phyloP scores from a whole-genome alignment of 2,329 filamentous ascomycete genomes.

The Diaporthe eres region DNA sequence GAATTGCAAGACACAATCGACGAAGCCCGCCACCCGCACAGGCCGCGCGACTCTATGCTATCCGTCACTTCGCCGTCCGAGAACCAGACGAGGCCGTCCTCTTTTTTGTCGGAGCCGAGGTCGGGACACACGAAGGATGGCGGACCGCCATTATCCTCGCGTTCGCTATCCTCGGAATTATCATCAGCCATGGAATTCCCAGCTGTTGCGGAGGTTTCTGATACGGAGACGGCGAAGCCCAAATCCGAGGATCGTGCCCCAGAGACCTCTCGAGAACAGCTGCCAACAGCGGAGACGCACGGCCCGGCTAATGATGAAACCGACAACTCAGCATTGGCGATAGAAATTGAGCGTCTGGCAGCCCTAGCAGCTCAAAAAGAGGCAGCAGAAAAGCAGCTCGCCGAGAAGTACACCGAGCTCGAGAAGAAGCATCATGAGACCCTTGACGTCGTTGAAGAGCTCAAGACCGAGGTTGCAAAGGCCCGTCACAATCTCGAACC shows the following conservation, averaged over 20 bases:
- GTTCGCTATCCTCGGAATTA: conserved; percentile 93
- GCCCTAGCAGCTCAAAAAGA: conserved; percentile 83
- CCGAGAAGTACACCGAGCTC: conserved; percentile 85
- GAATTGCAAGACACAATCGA: conserved; percentile 89
- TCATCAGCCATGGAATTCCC: conserved; percentile 87
- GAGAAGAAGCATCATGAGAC: conserved; percentile 86
- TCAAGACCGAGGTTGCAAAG: conserved; percentile 88
- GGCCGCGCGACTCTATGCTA: conserved; percentile 68
- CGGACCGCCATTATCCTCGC: conserved; percentile 81
- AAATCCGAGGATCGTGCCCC: conserved; percentile 44
- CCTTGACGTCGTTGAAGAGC: conserved; percentile 88
- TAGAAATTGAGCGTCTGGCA: conserved; percentile 81
- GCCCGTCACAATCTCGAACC: conserved; percentile 74
- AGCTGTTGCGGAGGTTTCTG: conserved; percentile 73
- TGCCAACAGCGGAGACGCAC: conserved; percentile 4
- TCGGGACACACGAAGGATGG: conserved; percentile 79
- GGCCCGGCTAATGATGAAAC: conserved; percentile 54
- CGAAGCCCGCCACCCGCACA: conserved; percentile 77
- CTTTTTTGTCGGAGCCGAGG: conserved; percentile 87
- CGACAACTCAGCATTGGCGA: conserved; percentile 62
- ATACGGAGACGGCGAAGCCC: conserved; percentile 69
- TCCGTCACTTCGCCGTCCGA: conserved; percentile 66
- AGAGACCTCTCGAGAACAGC: conserved; percentile 21
- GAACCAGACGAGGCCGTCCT: conserved; percentile 73
- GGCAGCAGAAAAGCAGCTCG: conserved; percentile 78